Conservation (phyloP, 1,284 basidiomycete genomes). For the Blastosporella zonata region DNA sequence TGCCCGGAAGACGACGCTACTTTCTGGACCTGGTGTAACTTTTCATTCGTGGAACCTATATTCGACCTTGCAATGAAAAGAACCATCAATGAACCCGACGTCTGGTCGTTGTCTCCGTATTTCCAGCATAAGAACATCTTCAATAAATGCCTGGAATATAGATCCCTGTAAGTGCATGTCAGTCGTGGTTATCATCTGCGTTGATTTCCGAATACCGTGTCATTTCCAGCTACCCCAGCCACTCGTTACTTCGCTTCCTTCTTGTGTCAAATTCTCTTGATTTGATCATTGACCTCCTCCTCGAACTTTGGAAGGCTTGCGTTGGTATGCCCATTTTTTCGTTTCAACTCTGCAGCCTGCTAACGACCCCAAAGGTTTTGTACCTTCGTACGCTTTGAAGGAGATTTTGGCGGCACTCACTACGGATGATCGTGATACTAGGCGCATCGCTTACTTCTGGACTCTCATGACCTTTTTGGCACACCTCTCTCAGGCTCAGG, state of each 20-base stretch:
- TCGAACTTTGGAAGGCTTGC: slow-evolving; percentile 61
- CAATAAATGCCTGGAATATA: slow-evolving; percentile 56
- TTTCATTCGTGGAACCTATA: slow-evolving; percentile 73
- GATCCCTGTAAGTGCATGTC: slow-evolving; percentile 32
- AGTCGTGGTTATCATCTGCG: background rate
- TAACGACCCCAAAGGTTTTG: slow-evolving; percentile 39
- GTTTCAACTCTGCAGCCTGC: slow-evolving; percentile 3
- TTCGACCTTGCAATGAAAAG: slow-evolving; percentile 53
- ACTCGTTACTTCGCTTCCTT: slow-evolving; percentile 62
- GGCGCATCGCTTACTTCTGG: slow-evolving; percentile 63
- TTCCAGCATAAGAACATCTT: slow-evolving; percentile 72
- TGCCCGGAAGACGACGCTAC: slow-evolving; percentile 73
- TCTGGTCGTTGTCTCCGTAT: slow-evolving; percentile 70
- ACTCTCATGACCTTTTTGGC: slow-evolving; percentile 65
- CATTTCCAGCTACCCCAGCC: slow-evolving; percentile 41
- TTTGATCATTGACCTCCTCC: slow-evolving; percentile 53
- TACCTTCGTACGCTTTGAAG: slow-evolving; percentile 61
- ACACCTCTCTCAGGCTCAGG: slow-evolving; percentile 66
- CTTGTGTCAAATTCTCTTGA: slow-evolving; percentile 73
- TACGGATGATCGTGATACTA: slow-evolving; percentile 43
- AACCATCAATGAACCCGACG: slow-evolving; percentile 66
- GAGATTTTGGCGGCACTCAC: slow-evolving; percentile 51
- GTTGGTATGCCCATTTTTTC: slow-evolving; percentile 46
- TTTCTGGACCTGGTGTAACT: slow-evolving; percentile 78
- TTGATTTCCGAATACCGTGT: background rate